Base-by-base conservation (phyloP, 2,329 filamentous ascomycete genomes). In the Helicocarpus griseus region DNA sequence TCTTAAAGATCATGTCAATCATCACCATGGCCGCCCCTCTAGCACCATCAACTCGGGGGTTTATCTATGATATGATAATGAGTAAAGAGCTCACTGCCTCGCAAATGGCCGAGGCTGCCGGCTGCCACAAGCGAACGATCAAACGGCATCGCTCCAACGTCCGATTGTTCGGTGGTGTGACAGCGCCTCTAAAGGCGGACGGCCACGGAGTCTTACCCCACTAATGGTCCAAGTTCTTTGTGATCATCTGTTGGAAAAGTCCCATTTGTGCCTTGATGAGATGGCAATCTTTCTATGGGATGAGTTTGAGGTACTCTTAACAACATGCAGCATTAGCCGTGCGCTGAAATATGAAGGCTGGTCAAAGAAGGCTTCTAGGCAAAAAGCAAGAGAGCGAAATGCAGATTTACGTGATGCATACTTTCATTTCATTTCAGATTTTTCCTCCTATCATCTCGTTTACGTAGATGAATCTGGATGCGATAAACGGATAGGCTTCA, bases 401-500 rank as follows among this genome's bases (percentile, higher is more conserved):
- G 41, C 57, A 17, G 60, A 69, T 36, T 56, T 71, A 49, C 60
- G 62, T 56, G 64, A 68, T 53, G 57, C 60, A 24, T 69, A 70
- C 53, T 57, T 65, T 22, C 51, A 68, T 53, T 61, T 64, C 5
- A 44, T 69, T 14, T 66, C 63, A 4, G 54, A 57, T 1, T 67
- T 66, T 49, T 52, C 54, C 8, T 67, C 61, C 0, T 65, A 68
- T 51, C 59, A 70, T 26, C 55, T 68, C 9, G 61, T 71, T 8
- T 71, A 58, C 49, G 57, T 68, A 29, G 63, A 71, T 52, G 61
- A 72, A 56, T 70, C 69, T 53, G 62, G 66, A 2, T 69, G 59
- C 56, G 63, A 72, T 52, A 69, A 65, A 54, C 57, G 58, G 17
- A 57, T 62, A 53, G 62, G 66, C 9, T 65, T 61, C 50, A 57